phyloP scores from a whole-genome alignment of 805 yeast species.

The Komagataella populi region DNA sequence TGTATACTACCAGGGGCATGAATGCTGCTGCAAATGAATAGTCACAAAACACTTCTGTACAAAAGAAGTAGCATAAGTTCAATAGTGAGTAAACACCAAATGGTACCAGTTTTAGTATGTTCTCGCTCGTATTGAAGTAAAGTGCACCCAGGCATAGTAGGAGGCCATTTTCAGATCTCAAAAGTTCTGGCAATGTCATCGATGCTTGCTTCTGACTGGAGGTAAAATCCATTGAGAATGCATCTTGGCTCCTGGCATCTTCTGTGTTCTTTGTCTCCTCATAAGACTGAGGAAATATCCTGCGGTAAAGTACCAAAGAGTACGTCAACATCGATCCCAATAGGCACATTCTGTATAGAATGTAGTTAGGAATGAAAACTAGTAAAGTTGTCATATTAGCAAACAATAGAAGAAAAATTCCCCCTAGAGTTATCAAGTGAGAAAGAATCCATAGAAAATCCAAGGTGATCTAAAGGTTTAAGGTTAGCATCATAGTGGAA shows the following conservation, averaged over 20 bases:
- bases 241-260: not conserved
- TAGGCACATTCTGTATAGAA: conserved; percentile 11
- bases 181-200: conserved; percentile 18
- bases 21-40: conserved; percentile 18
- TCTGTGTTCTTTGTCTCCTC: conserved; percentile 3
- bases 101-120: conserved; percentile 22
- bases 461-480: not conserved
- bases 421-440: conserved; percentile 9
- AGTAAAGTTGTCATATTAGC: not conserved
- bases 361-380: not conserved
- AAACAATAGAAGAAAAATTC: conserved; percentile 6
- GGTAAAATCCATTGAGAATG: conserved; percentile 1
- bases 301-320: conserved; percentile 14
- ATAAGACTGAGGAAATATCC: conserved; percentile 10
- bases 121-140: conserved; percentile 21
- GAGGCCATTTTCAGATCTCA: conserved; percentile 27
- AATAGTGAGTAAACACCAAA: conserved; percentile 26
- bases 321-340: conserved; percentile 14
- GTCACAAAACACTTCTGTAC: conserved; percentile 19
- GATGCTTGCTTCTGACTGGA: conserved; percentile 1
- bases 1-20: conserved; percentile 21
- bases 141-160: conserved; percentile 21
- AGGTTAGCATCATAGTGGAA: not conserved
- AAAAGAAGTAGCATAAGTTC: conserved; percentile 19
- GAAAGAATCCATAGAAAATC: conserved; percentile 9